Evolutionary conservation across 108 stramenopile species (phyloP), one percentile per base, ranked within the genome.

Genomic region (Nannochloropsis oceanica): DNA sequence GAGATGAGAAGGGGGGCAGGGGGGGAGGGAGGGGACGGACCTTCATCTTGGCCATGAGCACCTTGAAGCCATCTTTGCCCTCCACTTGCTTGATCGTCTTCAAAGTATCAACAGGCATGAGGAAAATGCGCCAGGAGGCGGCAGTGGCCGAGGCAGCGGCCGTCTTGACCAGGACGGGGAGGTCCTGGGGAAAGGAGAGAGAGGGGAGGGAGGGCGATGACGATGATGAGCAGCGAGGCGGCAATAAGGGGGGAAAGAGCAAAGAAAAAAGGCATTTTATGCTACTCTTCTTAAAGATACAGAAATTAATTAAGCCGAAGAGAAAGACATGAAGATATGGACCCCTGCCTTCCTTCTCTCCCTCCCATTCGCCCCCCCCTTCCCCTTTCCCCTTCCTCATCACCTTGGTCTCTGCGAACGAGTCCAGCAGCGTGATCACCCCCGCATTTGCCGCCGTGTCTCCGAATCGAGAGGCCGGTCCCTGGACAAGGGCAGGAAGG

Each of bases 381-480:
- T 2, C 26, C 80, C 2, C 80, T 2, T 10, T 25, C 25, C 80
- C 80, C 5, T 42, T 3, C 42, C 5, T 43, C 42, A 2, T 13
- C 82, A 26, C 82, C 50, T 87, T 89, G 0, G 96, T 98, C 0
- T 86, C 81, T 42, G 96, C 96, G 59, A 94, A 87, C 13, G 89
- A 90, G 85, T 97, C 92, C 82, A 97, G 82, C 42, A 96, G 87
- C 18, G 94, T 94, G 42, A 97, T 83, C 34, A 96, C 91, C 5
- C 97, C 97, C 81, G 95, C 95, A 86, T 97, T 97, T 0, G 97
- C 97, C n/a, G 97, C 97, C 11, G 97, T 97, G 85, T 97, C 97
- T 1, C 96, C 96, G 84, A 97, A 97, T 43, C 97, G 91, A 20
- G 94, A 95, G 85, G 96, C 81, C 11, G 96, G 96, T 0, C 96